Evolutionary conservation across 176 grass and related monocot species (phyloP).

Genomic region (Aegilops umbellulata): DNA sequence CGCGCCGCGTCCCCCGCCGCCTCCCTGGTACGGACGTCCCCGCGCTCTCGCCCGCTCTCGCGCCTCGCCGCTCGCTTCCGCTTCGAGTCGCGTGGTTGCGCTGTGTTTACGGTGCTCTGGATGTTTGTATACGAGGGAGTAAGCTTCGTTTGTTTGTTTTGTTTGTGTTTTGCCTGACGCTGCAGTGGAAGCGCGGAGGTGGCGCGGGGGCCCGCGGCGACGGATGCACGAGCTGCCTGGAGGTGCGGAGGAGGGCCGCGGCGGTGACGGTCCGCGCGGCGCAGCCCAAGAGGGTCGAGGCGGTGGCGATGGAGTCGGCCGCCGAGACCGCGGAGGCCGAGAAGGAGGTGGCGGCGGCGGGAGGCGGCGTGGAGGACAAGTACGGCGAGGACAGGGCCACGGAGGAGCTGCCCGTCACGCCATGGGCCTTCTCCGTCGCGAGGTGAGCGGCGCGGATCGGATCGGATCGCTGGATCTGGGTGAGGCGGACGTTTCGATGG

Average conservation of each 20-base stretch:
- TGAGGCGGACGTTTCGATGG: slow-evolving; percentile 40
- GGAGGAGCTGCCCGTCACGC: slow-evolving; percentile 78
- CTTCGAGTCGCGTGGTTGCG: neutral
- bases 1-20: slow-evolving; percentile 14
- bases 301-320: slow-evolving; percentile 30
- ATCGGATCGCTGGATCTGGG: slow-evolving; percentile 36
- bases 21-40: slow-evolving; percentile 1
- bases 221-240: slow-evolving; percentile 34
- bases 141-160: neutral
- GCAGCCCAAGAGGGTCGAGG: slow-evolving; percentile 38
- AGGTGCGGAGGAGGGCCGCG: slow-evolving; percentile 37
- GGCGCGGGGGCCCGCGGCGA: slow-evolving; percentile 26
- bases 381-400: slow-evolving; percentile 67
- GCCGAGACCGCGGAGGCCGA: slow-evolving; percentile 24
- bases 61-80: no score
- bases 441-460: slow-evolving; percentile 52
- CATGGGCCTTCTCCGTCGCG: slow-evolving; percentile 82
- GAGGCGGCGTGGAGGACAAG: slow-evolving; percentile 33
- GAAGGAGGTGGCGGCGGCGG: neutral
- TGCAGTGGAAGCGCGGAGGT: slow-evolving; percentile 50
- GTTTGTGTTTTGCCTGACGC: neutral
- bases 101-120: neutral
- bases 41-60: neutral
- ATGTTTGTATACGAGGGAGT: neutral
- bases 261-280: slow-evolving; percentile 30